phyloP scores from a whole-genome alignment of 768 basidiomycete genomes.

The Tephrocybe rancida region DNA sequence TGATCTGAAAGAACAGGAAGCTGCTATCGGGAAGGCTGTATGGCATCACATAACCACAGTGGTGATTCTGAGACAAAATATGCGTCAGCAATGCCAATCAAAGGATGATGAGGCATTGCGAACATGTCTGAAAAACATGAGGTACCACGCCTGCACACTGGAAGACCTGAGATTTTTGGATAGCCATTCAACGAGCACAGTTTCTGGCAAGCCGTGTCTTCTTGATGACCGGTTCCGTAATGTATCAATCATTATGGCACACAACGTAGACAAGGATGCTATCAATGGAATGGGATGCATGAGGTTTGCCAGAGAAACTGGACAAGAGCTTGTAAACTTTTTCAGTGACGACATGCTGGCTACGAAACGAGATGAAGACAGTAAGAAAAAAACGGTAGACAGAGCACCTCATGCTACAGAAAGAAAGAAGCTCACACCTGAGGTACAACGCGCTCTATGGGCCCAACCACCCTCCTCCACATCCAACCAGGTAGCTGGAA shows the following conservation, averaged over 20 bases:
- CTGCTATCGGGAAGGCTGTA: constrained; percentile 23
- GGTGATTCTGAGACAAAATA: constrained; percentile 27
- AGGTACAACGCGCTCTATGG: background rate
- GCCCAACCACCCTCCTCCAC: background rate
- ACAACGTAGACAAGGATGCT: constrained; percentile 1
- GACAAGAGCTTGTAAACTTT: background rate
- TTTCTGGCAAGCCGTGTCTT: background rate
- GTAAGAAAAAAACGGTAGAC: background rate
- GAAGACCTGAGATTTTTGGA: background rate
- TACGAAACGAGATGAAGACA: background rate
- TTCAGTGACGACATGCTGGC: background rate
- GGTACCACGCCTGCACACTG: background rate
- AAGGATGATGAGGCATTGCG: constrained; percentile 24
- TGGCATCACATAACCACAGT: constrained; percentile 31
- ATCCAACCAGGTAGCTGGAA: background rate
- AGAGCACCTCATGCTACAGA: background rate
- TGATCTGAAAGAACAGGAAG: constrained; percentile 9
- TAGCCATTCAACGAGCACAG: background rate
- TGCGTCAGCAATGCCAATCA: constrained; percentile 25
- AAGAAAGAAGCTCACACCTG: background rate
- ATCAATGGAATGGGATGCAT: background rate
- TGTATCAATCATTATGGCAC: constrained; percentile 1
- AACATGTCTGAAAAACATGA: constrained; percentile 9
- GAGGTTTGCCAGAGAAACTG: background rate
- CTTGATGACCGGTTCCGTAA: background rate